Evolutionary conservation across 2,329 filamentous ascomycete species (phyloP).

Genomic region (Trichoderma sp.): DNA sequence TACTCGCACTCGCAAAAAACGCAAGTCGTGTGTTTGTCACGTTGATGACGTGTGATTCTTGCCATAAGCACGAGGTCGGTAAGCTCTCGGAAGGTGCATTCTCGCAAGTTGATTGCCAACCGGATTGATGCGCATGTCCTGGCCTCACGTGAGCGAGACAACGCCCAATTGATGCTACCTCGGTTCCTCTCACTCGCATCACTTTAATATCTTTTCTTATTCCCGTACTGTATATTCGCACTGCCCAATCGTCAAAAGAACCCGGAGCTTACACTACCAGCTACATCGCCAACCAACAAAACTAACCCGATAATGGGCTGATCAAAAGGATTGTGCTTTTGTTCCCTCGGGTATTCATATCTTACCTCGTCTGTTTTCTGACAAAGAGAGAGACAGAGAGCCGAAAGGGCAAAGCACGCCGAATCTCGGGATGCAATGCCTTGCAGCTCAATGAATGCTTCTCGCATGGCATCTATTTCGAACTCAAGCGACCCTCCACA

Average conservation of each 20-base stretch:
- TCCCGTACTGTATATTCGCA: neutral
- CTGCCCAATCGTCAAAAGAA: neutral
- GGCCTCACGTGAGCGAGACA: neutral
- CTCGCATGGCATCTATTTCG: neutral
- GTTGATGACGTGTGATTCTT: neutral
- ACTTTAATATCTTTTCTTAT: neutral
- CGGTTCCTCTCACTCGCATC: neutral
- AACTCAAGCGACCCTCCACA: neutral
- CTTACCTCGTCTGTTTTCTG: neutral
- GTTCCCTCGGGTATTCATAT: neutral
- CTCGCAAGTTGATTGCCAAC: neutral
- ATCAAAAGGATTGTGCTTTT: neutral
- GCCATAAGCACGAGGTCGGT: neutral
- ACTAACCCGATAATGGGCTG: neutral
- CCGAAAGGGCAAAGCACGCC: neutral
- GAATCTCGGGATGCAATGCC: neutral
- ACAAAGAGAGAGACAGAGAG: neutral
- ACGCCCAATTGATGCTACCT: neutral
- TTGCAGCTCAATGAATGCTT: neutral
- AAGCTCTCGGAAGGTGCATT: neutral
- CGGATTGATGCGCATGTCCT: neutral
- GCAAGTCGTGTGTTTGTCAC: neutral
- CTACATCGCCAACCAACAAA: neutral
- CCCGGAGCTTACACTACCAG: neutral
- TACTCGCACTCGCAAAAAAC: neutral